Conservation (phyloP, 2,329 filamentous ascomycete genomes). For the Neonectria faginata region DNA sequence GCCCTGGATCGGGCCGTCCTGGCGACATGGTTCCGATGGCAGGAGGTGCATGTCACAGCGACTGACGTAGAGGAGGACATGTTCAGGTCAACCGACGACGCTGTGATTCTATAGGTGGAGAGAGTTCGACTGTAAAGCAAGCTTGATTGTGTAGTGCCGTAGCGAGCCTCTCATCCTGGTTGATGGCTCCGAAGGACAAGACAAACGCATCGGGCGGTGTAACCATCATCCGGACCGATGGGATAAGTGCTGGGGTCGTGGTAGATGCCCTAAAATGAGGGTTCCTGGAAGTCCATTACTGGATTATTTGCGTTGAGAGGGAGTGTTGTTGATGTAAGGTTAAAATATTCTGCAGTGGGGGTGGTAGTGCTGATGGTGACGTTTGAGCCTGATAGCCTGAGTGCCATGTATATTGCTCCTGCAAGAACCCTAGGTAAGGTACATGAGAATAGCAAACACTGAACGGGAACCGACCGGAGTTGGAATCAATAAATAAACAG, state of each 20-base stretch:
- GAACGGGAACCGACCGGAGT: neutral
- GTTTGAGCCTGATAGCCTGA: neutral
- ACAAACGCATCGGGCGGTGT: neutral
- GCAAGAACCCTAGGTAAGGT: neutral
- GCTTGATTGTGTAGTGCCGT: neutral
- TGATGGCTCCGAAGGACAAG: neutral
- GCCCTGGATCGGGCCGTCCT: slow-evolving; percentile 13
- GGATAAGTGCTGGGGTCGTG: neutral
- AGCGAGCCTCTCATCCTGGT: neutral
- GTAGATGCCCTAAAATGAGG: neutral
- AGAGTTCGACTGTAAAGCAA: neutral
- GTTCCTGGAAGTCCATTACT: neutral
- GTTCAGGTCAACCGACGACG: neutral
- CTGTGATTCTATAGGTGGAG: neutral
- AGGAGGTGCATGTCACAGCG: neutral
- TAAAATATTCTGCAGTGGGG: neutral
- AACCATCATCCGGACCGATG: slow-evolving; percentile 7
- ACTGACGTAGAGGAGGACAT: slow-evolving; percentile 1
- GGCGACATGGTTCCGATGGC: slow-evolving; percentile 7
- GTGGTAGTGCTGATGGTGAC: neutral
- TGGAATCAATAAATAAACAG: no score
- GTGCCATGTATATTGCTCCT: neutral
- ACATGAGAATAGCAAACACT: neutral
- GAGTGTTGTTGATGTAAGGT: neutral
- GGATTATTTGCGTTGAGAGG: neutral